Evolutionary conservation across 2,329 filamentous ascomycete genomes (phyloP).

Genomic region (Ascomycota sp.): DNA sequence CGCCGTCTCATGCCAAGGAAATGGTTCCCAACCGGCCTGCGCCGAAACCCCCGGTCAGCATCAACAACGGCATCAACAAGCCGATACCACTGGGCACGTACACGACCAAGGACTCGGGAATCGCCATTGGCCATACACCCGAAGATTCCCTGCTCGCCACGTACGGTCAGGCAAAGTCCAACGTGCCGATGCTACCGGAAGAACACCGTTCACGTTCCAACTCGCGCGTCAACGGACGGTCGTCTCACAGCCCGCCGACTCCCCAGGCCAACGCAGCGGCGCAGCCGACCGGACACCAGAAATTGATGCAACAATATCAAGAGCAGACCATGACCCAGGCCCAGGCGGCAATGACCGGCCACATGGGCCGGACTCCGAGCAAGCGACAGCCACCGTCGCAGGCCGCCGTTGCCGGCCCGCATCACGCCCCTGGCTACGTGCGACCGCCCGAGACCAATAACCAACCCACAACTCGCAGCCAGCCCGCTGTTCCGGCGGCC

Average conservation of each 20-base stretch:
- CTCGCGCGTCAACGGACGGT: slow-evolving; percentile 36
- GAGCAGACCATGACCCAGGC: slow-evolving; percentile 65
- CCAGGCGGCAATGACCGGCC: slow-evolving; percentile 54
- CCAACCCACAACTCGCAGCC: slow-evolving; percentile 16
- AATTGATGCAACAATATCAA: slow-evolving; percentile 60
- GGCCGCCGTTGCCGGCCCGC: slow-evolving; percentile 5
- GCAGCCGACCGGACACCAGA: slow-evolving; percentile 32
- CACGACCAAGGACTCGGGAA: slow-evolving; percentile 39
- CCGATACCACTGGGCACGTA: slow-evolving; percentile 29
- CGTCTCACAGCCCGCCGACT: slow-evolving; percentile 27
- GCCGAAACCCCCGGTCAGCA: slow-evolving; percentile 59
- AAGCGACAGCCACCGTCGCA: slow-evolving; percentile 35
- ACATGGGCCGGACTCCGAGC: slow-evolving; percentile 53
- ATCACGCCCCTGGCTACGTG: slow-evolving; percentile 9
- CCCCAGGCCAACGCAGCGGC: slow-evolving; percentile 13
- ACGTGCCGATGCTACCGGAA: slow-evolving; percentile 39
- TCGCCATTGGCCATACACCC: slow-evolving; percentile 35
- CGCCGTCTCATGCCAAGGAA: slow-evolving; percentile 24
- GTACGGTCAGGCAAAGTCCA: slow-evolving; percentile 30
- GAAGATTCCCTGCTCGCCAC: slow-evolving; percentile 31
- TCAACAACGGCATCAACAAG: slow-evolving; percentile 24
- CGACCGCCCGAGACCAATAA: slow-evolving; percentile 12
- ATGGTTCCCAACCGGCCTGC: slow-evolving; percentile 64
- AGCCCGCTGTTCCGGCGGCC: slow-evolving; percentile 24
- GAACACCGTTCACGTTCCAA: slow-evolving; percentile 50